Conservation (phyloP, 2,329 filamentous ascomycete genomes). For the Teratosphaeria nubilosa region DNA sequence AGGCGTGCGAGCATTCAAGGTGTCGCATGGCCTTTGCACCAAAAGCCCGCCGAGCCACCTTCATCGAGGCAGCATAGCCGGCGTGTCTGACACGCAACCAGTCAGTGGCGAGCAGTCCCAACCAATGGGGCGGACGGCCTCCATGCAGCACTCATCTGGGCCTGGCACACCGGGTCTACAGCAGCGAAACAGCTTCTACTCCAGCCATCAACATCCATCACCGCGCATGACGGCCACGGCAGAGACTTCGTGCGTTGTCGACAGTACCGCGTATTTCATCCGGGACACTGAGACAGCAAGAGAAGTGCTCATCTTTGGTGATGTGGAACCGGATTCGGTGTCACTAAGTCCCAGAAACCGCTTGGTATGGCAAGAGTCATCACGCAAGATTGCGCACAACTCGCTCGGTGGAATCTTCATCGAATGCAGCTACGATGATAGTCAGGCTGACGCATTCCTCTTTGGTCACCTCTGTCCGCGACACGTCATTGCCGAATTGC, state of each 20-base stretch:
- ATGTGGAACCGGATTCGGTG: slow-evolving; percentile 84
- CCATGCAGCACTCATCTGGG: slow-evolving; percentile 14
- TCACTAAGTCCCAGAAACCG: slow-evolving; percentile 71
- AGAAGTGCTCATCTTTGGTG: slow-evolving; percentile 88
- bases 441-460: slow-evolving; percentile 62
- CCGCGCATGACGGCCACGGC: slow-evolving; percentile 18
- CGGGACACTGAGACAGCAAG: slow-evolving; percentile 48
- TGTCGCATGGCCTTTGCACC: slow-evolving; percentile 85
- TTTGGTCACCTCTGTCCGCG: slow-evolving; percentile 84
- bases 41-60: slow-evolving; percentile 40
- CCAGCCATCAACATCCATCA: slow-evolving; percentile 13
- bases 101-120: slow-evolving; percentile 19
- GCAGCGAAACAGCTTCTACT: slow-evolving; percentile 17
- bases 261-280: slow-evolving; percentile 91
- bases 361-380: slow-evolving; percentile 80
- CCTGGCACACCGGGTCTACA: slow-evolving; percentile 22
- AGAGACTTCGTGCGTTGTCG: slow-evolving; percentile 52
- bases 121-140: slow-evolving; percentile 13
- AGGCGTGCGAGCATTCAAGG: slow-evolving; percentile 74
- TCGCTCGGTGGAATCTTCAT: slow-evolving; percentile 76
- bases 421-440: slow-evolving; percentile 87
- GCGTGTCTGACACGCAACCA: slow-evolving; percentile 26
- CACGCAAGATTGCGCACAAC: slow-evolving; percentile 67
- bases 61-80: slow-evolving; percentile 35
- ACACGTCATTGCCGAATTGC: slow-evolving; percentile 72